A percentile compares a stretch with the other conserved stretches of the same genome.
phyloP scores from a whole-genome alignment of 805 yeast genomes.

The Candida arabinofermentans region DNA sequence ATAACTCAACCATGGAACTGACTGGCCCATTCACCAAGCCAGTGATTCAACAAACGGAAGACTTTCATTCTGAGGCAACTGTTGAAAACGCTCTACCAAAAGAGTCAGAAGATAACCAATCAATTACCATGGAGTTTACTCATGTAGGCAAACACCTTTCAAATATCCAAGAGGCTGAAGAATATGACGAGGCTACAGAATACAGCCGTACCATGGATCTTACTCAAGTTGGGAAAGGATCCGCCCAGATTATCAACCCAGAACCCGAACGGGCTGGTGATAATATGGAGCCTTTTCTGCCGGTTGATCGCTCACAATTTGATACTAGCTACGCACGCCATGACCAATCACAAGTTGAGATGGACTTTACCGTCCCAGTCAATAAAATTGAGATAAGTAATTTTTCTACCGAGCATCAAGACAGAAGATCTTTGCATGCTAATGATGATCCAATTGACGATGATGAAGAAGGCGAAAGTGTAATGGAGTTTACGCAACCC shows the following conservation, averaged over 20 bases:
- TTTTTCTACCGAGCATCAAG: too few species aligned
- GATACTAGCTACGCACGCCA: too few species aligned
- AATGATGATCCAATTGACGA: too few species aligned
- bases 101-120: conserved; percentile 5
- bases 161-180: conserved; percentile 4
- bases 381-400: too few species aligned
- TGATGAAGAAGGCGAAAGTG: neutral
- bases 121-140: conserved; percentile 1
- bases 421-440: too few species aligned
- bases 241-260: neutral
- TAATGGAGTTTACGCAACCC: neutral
- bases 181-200: neutral
- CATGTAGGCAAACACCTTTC: neutral
- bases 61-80: neutral
- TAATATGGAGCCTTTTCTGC: too few species aligned
- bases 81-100: neutral
- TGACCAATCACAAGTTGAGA: too few species aligned
- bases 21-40: conserved; percentile 18
- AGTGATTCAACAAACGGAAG: neutral
- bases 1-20: conserved; percentile 15
- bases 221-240: conserved; percentile 2
- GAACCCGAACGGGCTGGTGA: neutral
- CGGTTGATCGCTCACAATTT: too few species aligned
- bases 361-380: too few species aligned
- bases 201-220: neutral